These are phyloP conservation scores for Acanthochlamys bracteata DNA, from an alignment of 106 monocot genomes.

Conservation along the genomic window DNA sequence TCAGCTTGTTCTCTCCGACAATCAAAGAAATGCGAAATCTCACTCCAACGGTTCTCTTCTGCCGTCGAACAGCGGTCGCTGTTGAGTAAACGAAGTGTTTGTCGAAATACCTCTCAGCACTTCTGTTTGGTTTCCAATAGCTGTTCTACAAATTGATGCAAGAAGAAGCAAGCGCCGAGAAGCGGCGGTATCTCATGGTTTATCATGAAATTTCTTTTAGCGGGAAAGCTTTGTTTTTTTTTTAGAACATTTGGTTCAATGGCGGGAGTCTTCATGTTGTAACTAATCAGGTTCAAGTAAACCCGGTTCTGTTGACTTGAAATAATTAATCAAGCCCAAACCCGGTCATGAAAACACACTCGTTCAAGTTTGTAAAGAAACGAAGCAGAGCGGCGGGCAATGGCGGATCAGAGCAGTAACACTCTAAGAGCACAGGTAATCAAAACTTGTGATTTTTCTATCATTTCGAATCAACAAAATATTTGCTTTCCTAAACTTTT, in stretches of 20 bases:
- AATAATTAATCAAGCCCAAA: no score
- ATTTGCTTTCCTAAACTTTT: no score
- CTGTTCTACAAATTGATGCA: background rate
- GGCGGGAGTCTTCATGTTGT: no score
- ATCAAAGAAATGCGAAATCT: background rate
- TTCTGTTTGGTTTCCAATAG: background rate
- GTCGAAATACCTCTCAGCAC: background rate
- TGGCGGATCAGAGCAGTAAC: background rate
- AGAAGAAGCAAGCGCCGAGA: background rate
- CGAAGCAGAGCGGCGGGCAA: background rate
- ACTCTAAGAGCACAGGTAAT: background rate
- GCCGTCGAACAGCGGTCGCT: background rate
- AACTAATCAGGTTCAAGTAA: no score
- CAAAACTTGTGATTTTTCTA: no score
- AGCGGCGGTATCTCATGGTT: background rate
- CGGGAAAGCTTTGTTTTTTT: background rate
- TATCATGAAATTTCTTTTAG: background rate
- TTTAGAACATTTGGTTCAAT: no score
- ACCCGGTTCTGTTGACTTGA: no score
- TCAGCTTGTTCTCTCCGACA: background rate
- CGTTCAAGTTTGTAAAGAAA: background rate
- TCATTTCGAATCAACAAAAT: no score
- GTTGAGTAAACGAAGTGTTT: background rate
- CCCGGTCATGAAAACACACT: no score
- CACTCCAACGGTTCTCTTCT: constrained; percentile 1